phyloP scores from a whole-genome alignment of 805 yeast genomes.

The Alloascoidea africana region DNA sequence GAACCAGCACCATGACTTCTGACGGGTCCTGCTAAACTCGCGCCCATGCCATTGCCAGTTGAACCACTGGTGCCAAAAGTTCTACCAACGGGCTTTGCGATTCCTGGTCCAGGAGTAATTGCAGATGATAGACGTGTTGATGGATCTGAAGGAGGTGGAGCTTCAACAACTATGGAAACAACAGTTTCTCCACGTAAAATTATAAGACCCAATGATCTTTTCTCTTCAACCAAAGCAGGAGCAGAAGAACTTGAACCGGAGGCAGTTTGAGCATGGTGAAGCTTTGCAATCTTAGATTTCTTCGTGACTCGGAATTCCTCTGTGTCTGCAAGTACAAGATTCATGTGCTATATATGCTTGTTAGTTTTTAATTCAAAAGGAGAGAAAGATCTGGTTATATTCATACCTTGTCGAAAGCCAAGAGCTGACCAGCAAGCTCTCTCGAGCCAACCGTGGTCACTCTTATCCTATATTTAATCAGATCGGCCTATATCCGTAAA shows the following conservation, averaged over 20 bases:
- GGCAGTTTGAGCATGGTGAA: conserved; percentile 6
- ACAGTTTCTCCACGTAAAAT: conserved; percentile 83
- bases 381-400: background rate
- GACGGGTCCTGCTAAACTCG: conserved; percentile 15
- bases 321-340: conserved; percentile 69
- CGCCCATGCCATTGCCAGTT: conserved; percentile 10
- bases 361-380: background rate
- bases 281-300: conserved; percentile 25
- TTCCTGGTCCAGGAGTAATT: conserved; percentile 19
- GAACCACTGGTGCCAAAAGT: conserved; percentile 14
- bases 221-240: conserved; percentile 39
- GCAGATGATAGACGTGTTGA: conserved; percentile 16
- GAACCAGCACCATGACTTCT: conserved; percentile 11
- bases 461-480: conserved; percentile 58
- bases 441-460: conserved; percentile 69
- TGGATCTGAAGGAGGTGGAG: conserved; percentile 34
- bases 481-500: conserved; percentile 36
- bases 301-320: conserved; percentile 71
- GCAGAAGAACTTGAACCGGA: conserved; percentile 14
- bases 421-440: conserved; percentile 59
- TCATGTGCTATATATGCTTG: conserved; percentile 36
- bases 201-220: conserved; percentile 64
- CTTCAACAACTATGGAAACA: conserved; percentile 54
- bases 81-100: conserved; percentile 17
- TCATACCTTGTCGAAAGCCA: conserved; percentile 67